Evolutionary conservation across 177 flowering plant genomes (phyloP).

Genomic region (Vitis hybrid): DNA sequence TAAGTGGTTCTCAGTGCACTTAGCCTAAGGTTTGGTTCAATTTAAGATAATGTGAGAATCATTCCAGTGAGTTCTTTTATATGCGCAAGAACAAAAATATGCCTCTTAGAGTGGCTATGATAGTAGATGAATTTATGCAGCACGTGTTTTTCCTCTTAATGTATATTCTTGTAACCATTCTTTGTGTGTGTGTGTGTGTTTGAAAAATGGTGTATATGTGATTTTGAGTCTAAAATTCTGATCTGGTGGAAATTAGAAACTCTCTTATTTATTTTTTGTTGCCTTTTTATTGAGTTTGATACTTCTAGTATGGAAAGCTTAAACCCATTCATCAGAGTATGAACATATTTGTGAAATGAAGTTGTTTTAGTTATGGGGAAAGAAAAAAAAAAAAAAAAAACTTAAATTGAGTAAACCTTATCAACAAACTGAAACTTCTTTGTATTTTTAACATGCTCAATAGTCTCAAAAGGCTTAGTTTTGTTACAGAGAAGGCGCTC

Average conservation of each 20-base stretch:
- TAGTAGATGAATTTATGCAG: not conserved
- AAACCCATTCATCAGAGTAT: conserved; percentile 1
- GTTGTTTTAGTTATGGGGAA: not conserved
- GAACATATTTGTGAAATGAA: not conserved
- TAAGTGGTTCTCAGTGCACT: not conserved
- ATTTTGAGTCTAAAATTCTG: no score
- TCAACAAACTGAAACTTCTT: not conserved
- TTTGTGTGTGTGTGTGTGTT: no score
- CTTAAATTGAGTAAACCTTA: no score
- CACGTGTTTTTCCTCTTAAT: not conserved
- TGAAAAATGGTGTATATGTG: no score
- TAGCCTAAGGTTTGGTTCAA: not conserved
- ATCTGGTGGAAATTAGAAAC: no score
- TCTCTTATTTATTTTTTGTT: no score
- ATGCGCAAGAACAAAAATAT: not conserved
- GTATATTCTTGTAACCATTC: not conserved
- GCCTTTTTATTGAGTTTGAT: not conserved
- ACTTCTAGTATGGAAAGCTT: not conserved
- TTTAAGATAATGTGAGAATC: not conserved
- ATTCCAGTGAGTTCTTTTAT: not conserved
- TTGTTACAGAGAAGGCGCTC: conserved; percentile 88
- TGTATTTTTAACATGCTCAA: not conserved
- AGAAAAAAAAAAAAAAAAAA: no score
- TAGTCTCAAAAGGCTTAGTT: conserved; percentile 36
- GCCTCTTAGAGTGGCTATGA: not conserved